phyloP scores from a whole-genome alignment of 2,329 filamentous ascomycete genomes.

The Pyrenochaeta sp. region DNA sequence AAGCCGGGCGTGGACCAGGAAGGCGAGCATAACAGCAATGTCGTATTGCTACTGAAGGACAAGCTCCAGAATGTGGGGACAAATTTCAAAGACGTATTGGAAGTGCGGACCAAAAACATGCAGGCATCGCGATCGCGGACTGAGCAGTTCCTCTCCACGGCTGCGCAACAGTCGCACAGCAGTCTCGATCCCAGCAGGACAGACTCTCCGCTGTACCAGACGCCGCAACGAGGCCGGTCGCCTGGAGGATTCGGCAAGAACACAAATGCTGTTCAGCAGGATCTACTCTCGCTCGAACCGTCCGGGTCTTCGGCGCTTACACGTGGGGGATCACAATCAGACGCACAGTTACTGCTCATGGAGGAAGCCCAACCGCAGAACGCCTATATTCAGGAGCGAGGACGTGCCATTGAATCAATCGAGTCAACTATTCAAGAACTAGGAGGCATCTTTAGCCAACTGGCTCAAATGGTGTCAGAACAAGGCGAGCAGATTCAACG shows the following conservation, averaged over 20 bases:
- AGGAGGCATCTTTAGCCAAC: conserved; percentile 89
- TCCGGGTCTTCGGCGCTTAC: conserved; percentile 56
- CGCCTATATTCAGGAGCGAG: conserved; percentile 89
- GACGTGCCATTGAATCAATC: conserved; percentile 95
- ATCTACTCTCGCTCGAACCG: conserved; percentile 85
- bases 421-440: conserved; percentile 94
- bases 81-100: conserved; percentile 97
- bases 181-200: conserved; percentile 71
- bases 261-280: conserved; percentile 59
- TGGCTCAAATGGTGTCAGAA: conserved; percentile 96
- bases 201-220: conserved; percentile 86
- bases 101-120: conserved; percentile 97
- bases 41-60: conserved; percentile 88
- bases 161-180: conserved; percentile 77
- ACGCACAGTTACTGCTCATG: conserved; percentile 86
- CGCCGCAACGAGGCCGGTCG: conserved; percentile 71
- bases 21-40: conserved; percentile 97
- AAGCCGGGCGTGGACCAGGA: conserved; percentile 70
- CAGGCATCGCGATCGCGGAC: conserved; percentile 91
- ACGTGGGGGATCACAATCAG: conserved; percentile 67
- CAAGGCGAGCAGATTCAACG: conserved; percentile 98
- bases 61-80: conserved; percentile 91
- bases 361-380: conserved; percentile 89
- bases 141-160: conserved; percentile 94
- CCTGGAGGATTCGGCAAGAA: conserved; percentile 55